Base-by-base conservation (phyloP, 495 filamentous ascomycete species). In the Talaromyces ruber region DNA sequence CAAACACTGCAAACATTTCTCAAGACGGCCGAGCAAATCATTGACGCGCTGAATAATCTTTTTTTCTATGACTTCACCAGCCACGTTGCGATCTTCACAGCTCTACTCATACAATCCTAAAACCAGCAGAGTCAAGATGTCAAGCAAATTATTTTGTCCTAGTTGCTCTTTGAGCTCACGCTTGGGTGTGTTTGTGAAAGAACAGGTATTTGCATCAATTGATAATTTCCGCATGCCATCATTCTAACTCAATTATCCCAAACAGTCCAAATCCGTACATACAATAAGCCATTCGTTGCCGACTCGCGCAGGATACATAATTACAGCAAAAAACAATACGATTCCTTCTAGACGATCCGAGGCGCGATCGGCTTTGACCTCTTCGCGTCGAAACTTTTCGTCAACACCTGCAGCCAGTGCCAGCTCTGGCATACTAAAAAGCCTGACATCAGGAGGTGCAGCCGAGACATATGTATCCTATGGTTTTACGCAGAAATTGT, bases 391-490 rank as follows among this genome's bases (percentile, higher is more conserved):
- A 29, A 59, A 28, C 37, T 59, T 59, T n/a, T 43, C 57, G 14
- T n/a, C 57, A 22, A 59, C 34, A 9, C 25, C 32, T 25, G 12
- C 57, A 45, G 18, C 59, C 16, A 28, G 32, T n/a, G 18, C 59
- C 7, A 28, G 32, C 26, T 60, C 59, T 16, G 59, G 28, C 34
- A 32, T 60, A 12, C 37, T 58, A 3, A 39, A 50, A 12, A 63
- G 39, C n/a, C 54, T 74, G 2, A 63, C 65, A 32, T 70, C 71
- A 14, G 74, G 74, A 16, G 74, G 67, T 4, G 70, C 82, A 0
- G 81, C 82, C 11, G 86, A 90, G 62, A 87, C 85, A 2, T 95
- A 94, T 69, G 77, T 88, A 30, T 89, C 89, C 14, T 91, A 90
- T 67, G 84, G 84, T 60, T 83, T 86, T 58, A 96, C 91, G 22